Evolutionary conservation across 805 yeast genomes (phyloP).

Genomic region (Metschnikowia continentalis): DNA sequence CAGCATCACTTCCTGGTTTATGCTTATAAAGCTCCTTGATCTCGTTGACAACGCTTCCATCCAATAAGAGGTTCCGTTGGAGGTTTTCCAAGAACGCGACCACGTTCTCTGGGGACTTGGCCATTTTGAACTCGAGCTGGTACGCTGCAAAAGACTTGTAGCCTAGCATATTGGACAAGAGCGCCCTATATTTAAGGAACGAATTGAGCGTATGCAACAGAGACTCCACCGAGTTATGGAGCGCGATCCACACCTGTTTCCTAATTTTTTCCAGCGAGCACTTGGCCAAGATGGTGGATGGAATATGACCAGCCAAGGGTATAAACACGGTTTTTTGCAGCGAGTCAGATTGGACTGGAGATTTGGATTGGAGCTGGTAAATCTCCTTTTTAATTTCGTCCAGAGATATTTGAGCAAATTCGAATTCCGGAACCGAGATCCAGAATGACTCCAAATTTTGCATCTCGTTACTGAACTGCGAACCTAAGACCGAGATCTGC

Average conservation of each 20-base stretch:
- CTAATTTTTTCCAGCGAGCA: constrained; percentile 57
- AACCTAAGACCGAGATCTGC: constrained; percentile 75
- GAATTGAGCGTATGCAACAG: constrained; percentile 60
- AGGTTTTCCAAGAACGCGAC: constrained; percentile 60
- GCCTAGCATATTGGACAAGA: constrained; percentile 71
- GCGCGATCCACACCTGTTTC: constrained; percentile 65
- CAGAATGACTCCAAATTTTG: constrained; percentile 30
- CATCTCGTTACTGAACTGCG: constrained; percentile 60
- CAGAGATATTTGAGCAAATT: constrained; percentile 26
- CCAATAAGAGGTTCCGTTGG: constrained; percentile 41
- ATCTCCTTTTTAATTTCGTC: constrained; percentile 24
- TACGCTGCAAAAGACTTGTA: constrained; percentile 68
- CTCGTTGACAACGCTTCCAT: constrained; percentile 53
- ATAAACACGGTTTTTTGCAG: constrained; percentile 13
- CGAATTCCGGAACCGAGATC: constrained; percentile 32
- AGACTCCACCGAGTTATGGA: constrained; percentile 59
- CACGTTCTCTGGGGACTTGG: constrained; percentile 74
- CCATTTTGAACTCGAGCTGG: constrained; percentile 87
- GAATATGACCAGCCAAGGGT: constrained; percentile 53
- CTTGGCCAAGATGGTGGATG: constrained; percentile 59
- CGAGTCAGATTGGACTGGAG: constrained; percentile 11
- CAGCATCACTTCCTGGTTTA: constrained; percentile 16
- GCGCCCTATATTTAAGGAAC: constrained; percentile 61
- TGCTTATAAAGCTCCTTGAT: constrained; percentile 43
- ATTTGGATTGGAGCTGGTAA: constrained; percentile 22